These are phyloP conservation scores for Juncus effusus DNA, from an alignment of 176 grass and related monocot species.

Conservation along the genomic window DNA sequence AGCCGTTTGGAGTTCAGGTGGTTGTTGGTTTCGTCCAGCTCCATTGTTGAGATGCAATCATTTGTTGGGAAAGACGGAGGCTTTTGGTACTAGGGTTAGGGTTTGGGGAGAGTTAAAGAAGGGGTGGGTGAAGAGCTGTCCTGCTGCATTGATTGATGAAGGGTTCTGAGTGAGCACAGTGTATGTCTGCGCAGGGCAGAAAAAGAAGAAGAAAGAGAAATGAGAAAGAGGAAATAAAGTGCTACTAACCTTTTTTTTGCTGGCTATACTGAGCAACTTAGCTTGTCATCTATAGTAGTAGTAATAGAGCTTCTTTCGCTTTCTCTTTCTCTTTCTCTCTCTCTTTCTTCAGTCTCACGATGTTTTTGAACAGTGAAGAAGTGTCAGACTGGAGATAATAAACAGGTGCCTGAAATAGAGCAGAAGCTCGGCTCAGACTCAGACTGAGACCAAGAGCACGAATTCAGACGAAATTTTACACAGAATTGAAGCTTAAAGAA, in stretches of 20 bases:
- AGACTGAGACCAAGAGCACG: constrained; percentile 15
- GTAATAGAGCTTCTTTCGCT: not conserved
- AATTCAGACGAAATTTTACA: constrained; percentile 21
- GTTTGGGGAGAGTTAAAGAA: constrained; percentile 19
- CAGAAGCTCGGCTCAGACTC: not conserved
- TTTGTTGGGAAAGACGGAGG: constrained; percentile 5
- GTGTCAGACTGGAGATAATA: constrained; percentile 8
- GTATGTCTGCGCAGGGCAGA: constrained; percentile 1
- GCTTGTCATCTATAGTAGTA: not conserved
- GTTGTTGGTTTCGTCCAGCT: constrained; percentile 23
- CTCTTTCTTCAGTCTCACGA: constrained; percentile 1
- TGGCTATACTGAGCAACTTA: not conserved
- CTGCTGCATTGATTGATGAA: constrained; percentile 29
- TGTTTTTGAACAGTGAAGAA: not conserved
- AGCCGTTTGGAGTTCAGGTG: constrained; percentile 41
- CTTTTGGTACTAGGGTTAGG: constrained; percentile 22
- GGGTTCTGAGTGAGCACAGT: constrained; percentile 15
- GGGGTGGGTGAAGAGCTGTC: constrained; percentile 18
- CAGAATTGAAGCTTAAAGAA: constrained; percentile 18
- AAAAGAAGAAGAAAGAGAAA: constrained; percentile 1
- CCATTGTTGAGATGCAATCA: constrained; percentile 14
- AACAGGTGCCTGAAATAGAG: constrained; percentile 5
- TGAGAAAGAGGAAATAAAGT: not conserved
- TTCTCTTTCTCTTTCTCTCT: not conserved
- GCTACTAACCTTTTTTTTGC: constrained; percentile 18